These are phyloP conservation scores for Tuber microsphaerosporum DNA, from an alignment of 495 filamentous ascomycete species.

Conservation along the genomic window DNA sequence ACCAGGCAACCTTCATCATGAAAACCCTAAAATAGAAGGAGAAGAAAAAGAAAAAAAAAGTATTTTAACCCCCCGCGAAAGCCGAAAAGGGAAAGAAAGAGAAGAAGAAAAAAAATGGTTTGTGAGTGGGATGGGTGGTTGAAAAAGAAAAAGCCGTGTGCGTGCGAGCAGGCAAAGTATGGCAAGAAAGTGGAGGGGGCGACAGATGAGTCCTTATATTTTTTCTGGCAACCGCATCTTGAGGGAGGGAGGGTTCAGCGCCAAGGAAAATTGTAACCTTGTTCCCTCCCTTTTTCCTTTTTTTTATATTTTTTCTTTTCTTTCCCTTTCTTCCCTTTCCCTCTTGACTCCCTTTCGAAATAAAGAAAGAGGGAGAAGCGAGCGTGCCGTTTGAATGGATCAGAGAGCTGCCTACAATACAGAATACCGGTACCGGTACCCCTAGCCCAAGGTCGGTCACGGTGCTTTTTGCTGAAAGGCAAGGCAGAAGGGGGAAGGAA, in stretches of 20 bases:
- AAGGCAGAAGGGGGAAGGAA: not conserved
- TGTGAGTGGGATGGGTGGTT: conserved; percentile 10
- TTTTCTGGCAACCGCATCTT: conserved; percentile 20
- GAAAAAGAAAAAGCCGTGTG: conserved; percentile 34
- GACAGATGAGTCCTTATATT: conserved; percentile 39
- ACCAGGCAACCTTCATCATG: not conserved
- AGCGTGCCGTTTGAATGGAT: not conserved
- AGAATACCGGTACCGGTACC: no score
- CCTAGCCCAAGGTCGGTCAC: not conserved
- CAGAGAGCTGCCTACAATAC: not conserved
- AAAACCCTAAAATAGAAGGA: not conserved
- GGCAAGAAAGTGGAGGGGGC: conserved; percentile 26
- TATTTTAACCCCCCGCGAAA: no score
- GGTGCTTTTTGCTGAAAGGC: not conserved
- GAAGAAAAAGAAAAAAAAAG: no score
- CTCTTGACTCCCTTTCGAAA: not conserved
- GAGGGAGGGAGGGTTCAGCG: not conserved
- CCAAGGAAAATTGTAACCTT: conserved; percentile 4
- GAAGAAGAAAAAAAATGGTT: not conserved
- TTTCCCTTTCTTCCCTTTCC: not conserved
- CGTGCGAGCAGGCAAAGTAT: conserved; percentile 20
- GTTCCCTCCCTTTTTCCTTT: not conserved
- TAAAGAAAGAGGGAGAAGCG: not conserved
- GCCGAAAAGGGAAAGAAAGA: not conserved
- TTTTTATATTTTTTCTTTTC: not conserved